A percentile compares a stretch with the other conserved stretches of the same genome.
Conservation (phyloP, 805 yeast genomes). For the Wickerhamiella kazuoi region DNA sequence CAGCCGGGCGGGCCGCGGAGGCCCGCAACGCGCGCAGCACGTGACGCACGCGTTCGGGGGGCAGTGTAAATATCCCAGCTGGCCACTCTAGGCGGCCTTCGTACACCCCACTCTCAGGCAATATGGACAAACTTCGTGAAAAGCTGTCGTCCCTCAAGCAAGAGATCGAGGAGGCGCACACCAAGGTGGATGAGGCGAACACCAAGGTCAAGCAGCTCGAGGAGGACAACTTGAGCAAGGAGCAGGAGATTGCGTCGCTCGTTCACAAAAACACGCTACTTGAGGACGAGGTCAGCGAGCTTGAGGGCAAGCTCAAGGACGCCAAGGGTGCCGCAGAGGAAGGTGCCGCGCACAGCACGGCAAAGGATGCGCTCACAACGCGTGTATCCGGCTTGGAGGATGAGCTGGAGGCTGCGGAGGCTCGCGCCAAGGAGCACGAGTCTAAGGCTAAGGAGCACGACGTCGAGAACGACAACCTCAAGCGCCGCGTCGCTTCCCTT, state of each 20-base stretch:
- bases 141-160: constrained; percentile 43
- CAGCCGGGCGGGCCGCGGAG: no score
- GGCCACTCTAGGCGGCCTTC: background rate
- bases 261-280: constrained; percentile 79
- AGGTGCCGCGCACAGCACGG: constrained; percentile 69
- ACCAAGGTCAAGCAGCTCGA: constrained; percentile 74
- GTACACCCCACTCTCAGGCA: constrained; percentile 26
- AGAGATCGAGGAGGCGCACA: constrained; percentile 96
- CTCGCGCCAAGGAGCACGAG: constrained; percentile 80
- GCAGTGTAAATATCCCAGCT: background rate
- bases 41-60: background rate
- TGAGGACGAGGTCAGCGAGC: constrained; percentile 57
- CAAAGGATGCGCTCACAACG: constrained; percentile 81
- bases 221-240: constrained; percentile 82
- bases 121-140: constrained; percentile 25
- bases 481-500: constrained; percentile 79
- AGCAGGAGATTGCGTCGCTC: constrained; percentile 84
- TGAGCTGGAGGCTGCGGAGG: constrained; percentile 78
- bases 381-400: constrained; percentile 79
- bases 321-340: constrained; percentile 80
- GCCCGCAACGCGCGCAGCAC: no score
- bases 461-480: constrained; percentile 88
- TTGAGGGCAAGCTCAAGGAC: constrained; percentile 55
- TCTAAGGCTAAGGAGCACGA: constrained; percentile 90
- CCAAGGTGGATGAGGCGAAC: constrained; percentile 75